Evolutionary conservation across 805 yeast species (phyloP).

Genomic region (Pichia cephalocereana): DNA sequence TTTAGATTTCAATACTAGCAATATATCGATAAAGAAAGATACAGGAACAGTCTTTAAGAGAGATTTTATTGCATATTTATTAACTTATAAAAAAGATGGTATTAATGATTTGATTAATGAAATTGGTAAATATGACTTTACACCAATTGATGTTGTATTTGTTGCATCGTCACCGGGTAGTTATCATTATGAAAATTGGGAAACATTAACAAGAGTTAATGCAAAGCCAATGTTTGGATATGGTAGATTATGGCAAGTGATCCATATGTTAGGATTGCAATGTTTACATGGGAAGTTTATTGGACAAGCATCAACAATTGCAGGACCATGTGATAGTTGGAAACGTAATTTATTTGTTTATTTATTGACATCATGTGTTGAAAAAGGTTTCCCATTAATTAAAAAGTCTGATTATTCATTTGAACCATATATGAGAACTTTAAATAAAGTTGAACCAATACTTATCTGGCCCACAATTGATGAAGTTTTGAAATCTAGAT

Average conservation of each 20-base stretch:
- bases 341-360: conserved; percentile 37
- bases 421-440: background rate
- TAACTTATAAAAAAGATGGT: conserved; percentile 29
- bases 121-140: conserved; percentile 35
- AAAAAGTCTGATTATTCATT: conserved; percentile 12
- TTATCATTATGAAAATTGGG: conserved; percentile 15
- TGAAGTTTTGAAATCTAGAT: conserved; percentile 17
- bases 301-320: conserved; percentile 41
- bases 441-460: conserved; percentile 16
- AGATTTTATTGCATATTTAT: conserved; percentile 37
- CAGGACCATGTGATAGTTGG: conserved; percentile 32
- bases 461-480: conserved; percentile 27
- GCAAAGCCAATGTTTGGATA: conserved; percentile 32
- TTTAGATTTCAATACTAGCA: conserved; percentile 2
- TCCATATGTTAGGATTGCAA: conserved; percentile 27
- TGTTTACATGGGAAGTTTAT: conserved; percentile 25
- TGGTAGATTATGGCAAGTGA: conserved; percentile 35
- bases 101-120: conserved; percentile 22
- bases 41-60: conserved; percentile 31
- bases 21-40: conserved; percentile 3
- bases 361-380: conserved; percentile 36
- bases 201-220: conserved; percentile 1
- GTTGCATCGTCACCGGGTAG: conserved; percentile 48
- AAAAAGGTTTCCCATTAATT: conserved; percentile 21
- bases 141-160: conserved; percentile 39